Conservation (phyloP, 73 alveolate species). For the Stentor roeselii region DNA sequence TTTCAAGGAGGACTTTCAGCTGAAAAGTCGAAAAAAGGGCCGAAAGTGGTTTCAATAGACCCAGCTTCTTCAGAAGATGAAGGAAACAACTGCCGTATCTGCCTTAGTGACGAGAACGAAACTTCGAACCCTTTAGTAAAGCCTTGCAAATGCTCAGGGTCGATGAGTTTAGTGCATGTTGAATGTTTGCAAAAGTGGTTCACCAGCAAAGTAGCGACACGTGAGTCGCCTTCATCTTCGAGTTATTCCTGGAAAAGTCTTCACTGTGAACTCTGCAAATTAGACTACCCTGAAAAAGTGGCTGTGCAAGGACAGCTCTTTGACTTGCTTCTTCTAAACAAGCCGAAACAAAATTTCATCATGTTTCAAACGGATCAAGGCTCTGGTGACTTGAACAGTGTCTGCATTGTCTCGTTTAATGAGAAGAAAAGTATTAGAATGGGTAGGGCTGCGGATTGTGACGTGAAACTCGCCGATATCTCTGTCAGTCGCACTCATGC, state of each 20-base stretch:
- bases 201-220: conserved; percentile 20
- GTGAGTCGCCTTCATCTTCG: neutral
- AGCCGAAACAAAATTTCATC: neutral
- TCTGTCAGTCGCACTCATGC: neutral
- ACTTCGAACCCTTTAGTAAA: conserved; percentile 44
- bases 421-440: neutral
- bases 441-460: neutral
- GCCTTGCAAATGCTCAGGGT: conserved; percentile 55
- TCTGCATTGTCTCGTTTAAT: neutral
- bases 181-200: conserved; percentile 51
- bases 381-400: neutral
- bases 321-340: conserved; percentile 1
- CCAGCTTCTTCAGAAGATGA: neutral
- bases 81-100: conserved; percentile 34
- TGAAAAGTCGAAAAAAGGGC: neutral
- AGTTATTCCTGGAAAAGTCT: conserved; percentile 9
- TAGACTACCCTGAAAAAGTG: neutral
- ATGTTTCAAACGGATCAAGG: neutral
- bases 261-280: conserved; percentile 28
- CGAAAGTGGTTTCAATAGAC: neutral
- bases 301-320: neutral
- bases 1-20: neutral
- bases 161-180: conserved; percentile 46
- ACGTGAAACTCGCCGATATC: neutral
- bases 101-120: conserved; percentile 33